Evolutionary conservation across 2,329 filamentous ascomycete species (phyloP).

Genomic region (Trichoderma cornu-damae): DNA sequence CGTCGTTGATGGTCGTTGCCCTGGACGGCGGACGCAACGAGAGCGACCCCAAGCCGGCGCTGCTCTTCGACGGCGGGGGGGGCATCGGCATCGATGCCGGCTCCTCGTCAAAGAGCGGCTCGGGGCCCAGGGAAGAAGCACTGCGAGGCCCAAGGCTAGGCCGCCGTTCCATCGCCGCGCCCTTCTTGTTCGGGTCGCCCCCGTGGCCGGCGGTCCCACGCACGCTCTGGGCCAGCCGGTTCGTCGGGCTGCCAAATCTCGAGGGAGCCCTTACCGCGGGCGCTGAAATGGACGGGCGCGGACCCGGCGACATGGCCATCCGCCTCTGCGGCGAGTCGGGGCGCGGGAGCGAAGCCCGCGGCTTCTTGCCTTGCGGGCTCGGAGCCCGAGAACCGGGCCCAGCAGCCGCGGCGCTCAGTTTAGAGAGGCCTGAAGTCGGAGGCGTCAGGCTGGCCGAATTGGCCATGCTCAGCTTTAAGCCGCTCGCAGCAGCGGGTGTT

Average conservation of each 20-base stretch:
- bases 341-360: constrained; percentile 73
- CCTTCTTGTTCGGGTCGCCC: constrained; percentile 57
- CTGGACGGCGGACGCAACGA: constrained; percentile 52
- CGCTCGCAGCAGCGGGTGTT: constrained; percentile 54
- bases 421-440: constrained; percentile 61
- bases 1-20: constrained; percentile 53
- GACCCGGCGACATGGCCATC: constrained; percentile 56
- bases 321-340: constrained; percentile 81
- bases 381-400: constrained; percentile 63
- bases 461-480: constrained; percentile 52
- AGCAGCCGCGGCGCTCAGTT: constrained; percentile 86
- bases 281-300: constrained; percentile 51
- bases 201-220: constrained; percentile 53
- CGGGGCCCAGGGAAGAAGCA: constrained; percentile 52
- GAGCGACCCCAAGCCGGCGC: constrained; percentile 50
- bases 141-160: constrained; percentile 52
- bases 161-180: constrained; percentile 44
- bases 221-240: constrained; percentile 59
- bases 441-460: constrained; percentile 55
- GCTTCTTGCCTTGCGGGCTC: constrained; percentile 66
- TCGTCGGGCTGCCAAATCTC: constrained; percentile 42
- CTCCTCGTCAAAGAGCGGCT: constrained; percentile 53
- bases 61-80: constrained; percentile 48
- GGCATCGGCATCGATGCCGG: constrained; percentile 43
- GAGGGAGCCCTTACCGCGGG: constrained; percentile 40